Conservation (phyloP, 2,329 filamentous ascomycete genomes). For the Penicillium corylophilum region DNA sequence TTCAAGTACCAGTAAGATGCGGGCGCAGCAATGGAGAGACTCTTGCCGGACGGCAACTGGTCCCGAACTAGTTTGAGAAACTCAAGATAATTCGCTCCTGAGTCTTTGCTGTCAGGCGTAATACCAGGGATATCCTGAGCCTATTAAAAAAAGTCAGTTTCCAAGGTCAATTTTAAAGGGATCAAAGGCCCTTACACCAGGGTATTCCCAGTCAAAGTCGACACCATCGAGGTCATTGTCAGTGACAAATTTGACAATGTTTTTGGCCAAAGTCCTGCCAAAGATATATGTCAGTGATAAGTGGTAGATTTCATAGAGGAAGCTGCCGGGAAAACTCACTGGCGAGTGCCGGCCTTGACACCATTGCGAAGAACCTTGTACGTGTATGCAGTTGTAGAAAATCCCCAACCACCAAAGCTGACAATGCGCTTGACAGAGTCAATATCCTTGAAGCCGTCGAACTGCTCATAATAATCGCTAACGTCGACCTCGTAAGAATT, state of each 20-base stretch:
- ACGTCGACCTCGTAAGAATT: constrained; percentile 31
- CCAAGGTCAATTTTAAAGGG: too few relatives aligned
- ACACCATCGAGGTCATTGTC: constrained; percentile 43
- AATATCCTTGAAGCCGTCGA: constrained; percentile 37
- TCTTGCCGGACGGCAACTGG: constrained; percentile 15
- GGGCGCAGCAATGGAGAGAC: constrained; percentile 28
- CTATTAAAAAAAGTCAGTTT: background rate
- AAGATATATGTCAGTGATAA: too few relatives aligned
- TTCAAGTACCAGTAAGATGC: constrained; percentile 36
- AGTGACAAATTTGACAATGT: constrained; percentile 43
- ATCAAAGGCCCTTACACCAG: constrained; percentile 17
- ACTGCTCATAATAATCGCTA: constrained; percentile 28
- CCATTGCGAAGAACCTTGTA: constrained; percentile 42
- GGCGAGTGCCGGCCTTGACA: constrained; percentile 38
- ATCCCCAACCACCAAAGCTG: constrained; percentile 49
- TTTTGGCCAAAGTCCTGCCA: constrained; percentile 32
- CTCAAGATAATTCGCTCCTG: constrained; percentile 37
- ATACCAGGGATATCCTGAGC: constrained; percentile 9
- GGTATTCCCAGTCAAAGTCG: constrained; percentile 43
- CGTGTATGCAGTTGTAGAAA: constrained; percentile 40
- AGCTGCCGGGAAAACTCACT: constrained; percentile 12
- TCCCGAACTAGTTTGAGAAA: constrained; percentile 30
- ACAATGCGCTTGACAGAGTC: constrained; percentile 40
- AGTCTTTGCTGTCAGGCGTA: constrained; percentile 17
- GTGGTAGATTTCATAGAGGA: too few relatives aligned